phyloP scores from a whole-genome alignment of 768 basidiomycete species.

The Trametes elegans region DNA sequence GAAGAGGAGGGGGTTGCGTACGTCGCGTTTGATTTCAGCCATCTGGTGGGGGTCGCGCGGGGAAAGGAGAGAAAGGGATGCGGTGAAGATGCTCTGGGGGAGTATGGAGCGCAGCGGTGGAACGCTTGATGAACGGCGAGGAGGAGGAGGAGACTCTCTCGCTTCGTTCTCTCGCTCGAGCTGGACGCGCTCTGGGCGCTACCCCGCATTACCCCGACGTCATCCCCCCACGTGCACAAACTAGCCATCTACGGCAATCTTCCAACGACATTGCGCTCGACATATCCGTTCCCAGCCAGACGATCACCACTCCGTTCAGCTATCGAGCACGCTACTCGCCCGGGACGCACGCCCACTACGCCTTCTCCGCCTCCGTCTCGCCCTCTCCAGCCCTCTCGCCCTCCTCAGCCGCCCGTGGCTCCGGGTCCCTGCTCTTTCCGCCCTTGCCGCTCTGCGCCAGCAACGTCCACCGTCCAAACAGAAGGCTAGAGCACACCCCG shows the following conservation, averaged over 20 bases:
- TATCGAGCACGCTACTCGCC: constrained; percentile 5
- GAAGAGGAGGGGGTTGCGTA: constrained; percentile 80
- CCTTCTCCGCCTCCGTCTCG: background rate
- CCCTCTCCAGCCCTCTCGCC: background rate
- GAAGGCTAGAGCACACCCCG: constrained; percentile 32
- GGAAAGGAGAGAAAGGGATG: background rate
- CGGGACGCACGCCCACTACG: background rate
- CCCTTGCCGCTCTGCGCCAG: background rate
- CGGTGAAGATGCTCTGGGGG: background rate
- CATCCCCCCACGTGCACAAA: constrained; percentile 4
- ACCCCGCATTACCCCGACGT: constrained; percentile 12
- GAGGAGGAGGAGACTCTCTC: background rate
- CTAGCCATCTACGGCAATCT: background rate
- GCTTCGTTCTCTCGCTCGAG: too few relatives aligned
- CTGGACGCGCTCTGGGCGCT: background rate
- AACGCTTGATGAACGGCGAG: background rate
- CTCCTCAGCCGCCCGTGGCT: background rate
- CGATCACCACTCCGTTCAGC: constrained; percentile 4
- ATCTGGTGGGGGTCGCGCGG: constrained; percentile 16
- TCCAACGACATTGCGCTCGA: background rate
- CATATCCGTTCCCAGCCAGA: background rate
- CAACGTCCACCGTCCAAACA: constrained; percentile 35
- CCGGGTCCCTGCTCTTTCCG: background rate
- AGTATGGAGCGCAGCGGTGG: background rate
- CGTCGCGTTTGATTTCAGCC: constrained; percentile 57